Base-by-base conservation (phyloP, 2,329 filamentous ascomycete species). In the Stemphylium lycopersici region DNA sequence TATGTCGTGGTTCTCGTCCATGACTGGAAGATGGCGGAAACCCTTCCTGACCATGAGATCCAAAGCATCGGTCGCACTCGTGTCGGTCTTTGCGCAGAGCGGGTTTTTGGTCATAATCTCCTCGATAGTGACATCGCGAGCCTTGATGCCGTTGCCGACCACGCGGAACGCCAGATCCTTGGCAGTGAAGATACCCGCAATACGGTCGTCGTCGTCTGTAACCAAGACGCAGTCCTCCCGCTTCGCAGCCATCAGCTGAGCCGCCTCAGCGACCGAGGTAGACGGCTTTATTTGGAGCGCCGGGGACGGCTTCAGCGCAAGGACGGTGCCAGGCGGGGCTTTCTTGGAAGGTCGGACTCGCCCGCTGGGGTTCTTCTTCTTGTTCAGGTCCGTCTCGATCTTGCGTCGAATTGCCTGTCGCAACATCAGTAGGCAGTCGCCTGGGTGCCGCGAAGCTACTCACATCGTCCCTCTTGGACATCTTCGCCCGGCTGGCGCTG, bases 61-160 rank as follows among this genome's bases (percentile, higher is more conserved):
- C 60, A 99, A 81, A 29, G 95, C 95, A 81, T 99, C 95, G 38
- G 95, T 99, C 32, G 95, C 95, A 77, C 93, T 98, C 31, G 95
- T 99, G 74, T 99, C 95, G 53, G 95, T 99, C 75, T 95, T 88
- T 49, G 95, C 95, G 76, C 95, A 99, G 13, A 99, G 86, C 10
- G 95, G 95, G 80, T 99, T 99, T 83, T 98, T 97, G 74, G 95
- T 99, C 95, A 99, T 99, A 77, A 99, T 99, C 73, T 98, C 93
- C 64, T 92, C 90, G 73, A 99, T 97, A 18, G 91, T 96, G 67
- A 98, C 87, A 73, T 88, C 91, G 75, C 86, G 89, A 29, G 95
- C 90, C 80, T 96, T 96, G 70, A 93, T 84, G 24, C 95, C 95
- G 51, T 88, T 87, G 51, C 93, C 95, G 22, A 99, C 93, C 10